A percentile compares a stretch with the other conserved stretches of the same genome.
Conservation (phyloP, 805 yeast genomes). For the Yarrowia yakushimensis region DNA sequence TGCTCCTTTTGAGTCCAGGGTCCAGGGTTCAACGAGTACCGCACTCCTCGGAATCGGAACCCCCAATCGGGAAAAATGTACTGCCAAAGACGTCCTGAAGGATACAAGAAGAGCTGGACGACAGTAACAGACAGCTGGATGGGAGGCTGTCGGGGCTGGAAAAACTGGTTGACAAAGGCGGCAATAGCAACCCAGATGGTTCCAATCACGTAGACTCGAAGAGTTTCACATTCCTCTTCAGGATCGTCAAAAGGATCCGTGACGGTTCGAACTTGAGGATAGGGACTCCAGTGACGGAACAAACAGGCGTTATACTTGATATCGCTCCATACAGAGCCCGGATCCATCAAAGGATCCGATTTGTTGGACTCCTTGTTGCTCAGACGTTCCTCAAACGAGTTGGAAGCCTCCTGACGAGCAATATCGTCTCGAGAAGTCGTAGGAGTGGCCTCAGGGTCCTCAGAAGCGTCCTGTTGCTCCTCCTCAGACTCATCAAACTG, state of each 20-base stretch:
- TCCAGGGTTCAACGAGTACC: slow-evolving; percentile 52
- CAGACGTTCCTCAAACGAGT: neutral
- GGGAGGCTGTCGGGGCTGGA: slow-evolving; percentile 51
- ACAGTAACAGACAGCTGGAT: slow-evolving; percentile 49
- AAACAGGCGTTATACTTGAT: neutral
- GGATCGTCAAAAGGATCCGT: slow-evolving; percentile 50
- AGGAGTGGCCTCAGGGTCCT: neutral
- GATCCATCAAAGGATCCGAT: neutral
- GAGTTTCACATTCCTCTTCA: slow-evolving; percentile 46
- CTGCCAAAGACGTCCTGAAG: slow-evolving; percentile 44
- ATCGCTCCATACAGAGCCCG: neutral
- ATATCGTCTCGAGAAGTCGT: neutral
- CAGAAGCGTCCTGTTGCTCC: neutral
- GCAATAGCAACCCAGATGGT: slow-evolving; percentile 34
- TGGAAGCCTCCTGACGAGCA: neutral
- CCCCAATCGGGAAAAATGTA: slow-evolving; percentile 34
- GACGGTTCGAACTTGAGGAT: slow-evolving; percentile 67
- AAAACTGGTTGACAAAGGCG: slow-evolving; percentile 39
- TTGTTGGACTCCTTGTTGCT: neutral
- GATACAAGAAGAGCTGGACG: slow-evolving; percentile 56
- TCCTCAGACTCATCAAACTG: neutral
- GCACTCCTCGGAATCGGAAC: slow-evolving; percentile 33
- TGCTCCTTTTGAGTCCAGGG: slow-evolving; percentile 61
- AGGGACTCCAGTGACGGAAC: slow-evolving; percentile 44
- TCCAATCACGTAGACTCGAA: slow-evolving; percentile 42